A percentile compares a stretch with the other conserved stretches of the same genome.
phyloP scores from a whole-genome alignment of 1,139 yeast genomes.

The Suhomyces panamericanus region DNA sequence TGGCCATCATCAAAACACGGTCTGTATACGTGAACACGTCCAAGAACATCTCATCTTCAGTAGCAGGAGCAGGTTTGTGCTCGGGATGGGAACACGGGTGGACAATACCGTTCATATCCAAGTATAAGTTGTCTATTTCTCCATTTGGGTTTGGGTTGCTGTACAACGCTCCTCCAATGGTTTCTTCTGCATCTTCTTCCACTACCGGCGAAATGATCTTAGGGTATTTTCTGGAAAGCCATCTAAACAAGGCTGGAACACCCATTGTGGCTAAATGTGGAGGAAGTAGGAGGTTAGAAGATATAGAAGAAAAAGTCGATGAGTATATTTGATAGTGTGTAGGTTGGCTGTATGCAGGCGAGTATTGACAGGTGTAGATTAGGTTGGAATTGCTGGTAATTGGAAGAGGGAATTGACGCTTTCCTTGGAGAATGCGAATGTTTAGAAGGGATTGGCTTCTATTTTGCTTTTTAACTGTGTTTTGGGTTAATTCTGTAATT shows the following conservation, averaged over 20 bases:
- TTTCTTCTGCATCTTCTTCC: constrained; percentile 69
- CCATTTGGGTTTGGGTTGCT: constrained; percentile 89
- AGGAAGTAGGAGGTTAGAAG: background rate
- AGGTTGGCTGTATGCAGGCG: background rate
- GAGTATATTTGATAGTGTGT: background rate
- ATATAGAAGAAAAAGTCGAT: constrained; percentile 5
- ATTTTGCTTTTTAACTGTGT: no score
- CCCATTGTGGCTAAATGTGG: constrained; percentile 40
- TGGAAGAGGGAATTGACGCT: background rate
- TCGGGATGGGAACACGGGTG: constrained; percentile 98
- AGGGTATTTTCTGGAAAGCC: constrained; percentile 93
- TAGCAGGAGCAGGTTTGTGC: constrained; percentile 88
- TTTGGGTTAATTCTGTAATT: no score
- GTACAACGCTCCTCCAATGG: constrained; percentile 60
- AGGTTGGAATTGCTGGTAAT: background rate
- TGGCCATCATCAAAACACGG: constrained; percentile 85
- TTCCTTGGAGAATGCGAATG: no score
- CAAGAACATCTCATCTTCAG: constrained; percentile 92
- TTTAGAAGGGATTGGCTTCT: no score
- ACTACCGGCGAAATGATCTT: constrained; percentile 88
- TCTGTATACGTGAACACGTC: constrained; percentile 90
- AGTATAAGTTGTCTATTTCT: constrained; percentile 83
- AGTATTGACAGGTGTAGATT: background rate
- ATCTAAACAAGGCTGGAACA: constrained; percentile 96
- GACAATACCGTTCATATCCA: constrained; percentile 97